phyloP scores from a whole-genome alignment of 371 early-diverging fungal genomes.

The Apophysomyces ossiformis region DNA sequence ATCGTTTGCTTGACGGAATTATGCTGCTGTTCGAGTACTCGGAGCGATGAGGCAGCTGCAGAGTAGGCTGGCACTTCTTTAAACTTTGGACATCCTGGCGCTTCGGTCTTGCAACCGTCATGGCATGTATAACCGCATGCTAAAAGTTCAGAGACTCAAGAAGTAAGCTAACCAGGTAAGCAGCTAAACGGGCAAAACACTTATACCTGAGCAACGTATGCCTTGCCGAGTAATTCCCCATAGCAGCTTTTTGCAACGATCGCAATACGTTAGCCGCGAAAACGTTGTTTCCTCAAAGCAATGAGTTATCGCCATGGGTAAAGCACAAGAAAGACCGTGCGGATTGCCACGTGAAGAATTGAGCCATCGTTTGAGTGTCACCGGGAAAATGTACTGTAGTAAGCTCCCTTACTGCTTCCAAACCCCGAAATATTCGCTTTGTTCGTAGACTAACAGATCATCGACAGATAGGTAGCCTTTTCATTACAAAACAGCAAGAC shows the following conservation, averaged over 20 bases:
- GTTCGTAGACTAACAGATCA: no score
- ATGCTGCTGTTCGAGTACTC: conserved; percentile 27
- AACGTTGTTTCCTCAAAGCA: conserved; percentile 24
- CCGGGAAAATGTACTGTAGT: no score
- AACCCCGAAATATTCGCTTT: no score
- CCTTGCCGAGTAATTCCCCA: conserved; percentile 29
- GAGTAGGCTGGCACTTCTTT: conserved; percentile 17
- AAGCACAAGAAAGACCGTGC: not conserved
- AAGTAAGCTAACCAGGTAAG: not conserved
- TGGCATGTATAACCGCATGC: conserved; percentile 23
- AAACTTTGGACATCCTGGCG: conserved; percentile 4
- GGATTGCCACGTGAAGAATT: conserved; percentile 5
- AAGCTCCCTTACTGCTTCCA: no score
- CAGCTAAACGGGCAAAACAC: not conserved
- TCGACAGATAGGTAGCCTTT: no score
- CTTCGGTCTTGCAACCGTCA: conserved; percentile 14
- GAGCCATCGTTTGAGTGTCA: no score
- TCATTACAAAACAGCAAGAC: no score
- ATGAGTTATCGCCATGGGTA: conserved; percentile 19
- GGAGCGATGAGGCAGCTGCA: conserved; percentile 33
- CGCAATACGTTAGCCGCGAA: conserved; percentile 24
- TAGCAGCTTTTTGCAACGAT: conserved; percentile 24
- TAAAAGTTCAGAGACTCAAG: not conserved
- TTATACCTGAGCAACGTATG: conserved; percentile 11
- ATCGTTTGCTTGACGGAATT: conserved; percentile 5